Evolutionary conservation across 345 rosid genomes (phyloP).

Genomic region (Citrus sp.): DNA sequence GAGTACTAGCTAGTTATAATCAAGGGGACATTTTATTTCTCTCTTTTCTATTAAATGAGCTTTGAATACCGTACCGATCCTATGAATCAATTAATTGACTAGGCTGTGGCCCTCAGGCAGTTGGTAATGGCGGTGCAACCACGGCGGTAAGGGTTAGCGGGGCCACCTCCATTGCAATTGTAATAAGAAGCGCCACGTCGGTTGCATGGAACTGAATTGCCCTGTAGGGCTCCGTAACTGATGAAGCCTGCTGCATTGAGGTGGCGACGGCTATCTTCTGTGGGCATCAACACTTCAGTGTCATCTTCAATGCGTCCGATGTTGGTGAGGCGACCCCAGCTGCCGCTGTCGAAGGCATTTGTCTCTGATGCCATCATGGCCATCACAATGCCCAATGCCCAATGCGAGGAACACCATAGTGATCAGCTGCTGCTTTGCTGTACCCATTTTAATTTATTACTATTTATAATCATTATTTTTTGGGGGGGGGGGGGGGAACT

Average conservation of each 20-base stretch:
- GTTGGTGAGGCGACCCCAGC: constrained; percentile 6
- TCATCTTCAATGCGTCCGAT: constrained; percentile 12
- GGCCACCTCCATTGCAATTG: constrained; percentile 1
- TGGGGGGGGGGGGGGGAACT: too few relatives aligned
- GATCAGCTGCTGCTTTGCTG: too few relatives aligned
- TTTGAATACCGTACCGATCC: too few relatives aligned
- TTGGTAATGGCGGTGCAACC: constrained; percentile 24
- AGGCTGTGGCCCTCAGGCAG: constrained; percentile 17
- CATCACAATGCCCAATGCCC: too few relatives aligned
- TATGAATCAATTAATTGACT: neutral
- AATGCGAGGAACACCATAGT: too few relatives aligned
- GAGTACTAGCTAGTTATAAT: too few relatives aligned
- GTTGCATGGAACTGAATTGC: constrained; percentile 15
- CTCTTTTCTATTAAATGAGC: too few relatives aligned
- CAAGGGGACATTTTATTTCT: too few relatives aligned
- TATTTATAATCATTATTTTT: too few relatives aligned
- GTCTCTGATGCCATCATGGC: too few relatives aligned
- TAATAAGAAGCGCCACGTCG: constrained; percentile 26
- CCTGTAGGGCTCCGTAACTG: constrained; percentile 15
- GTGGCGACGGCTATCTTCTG: constrained; percentile 31
- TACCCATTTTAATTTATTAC: too few relatives aligned
- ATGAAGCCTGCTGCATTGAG: constrained; percentile 16
- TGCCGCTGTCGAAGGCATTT: neutral
- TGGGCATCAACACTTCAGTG: constrained; percentile 35
- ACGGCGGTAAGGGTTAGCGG: constrained; percentile 30